Base-by-base conservation (phyloP, 805 yeast genomes). In the Starmerella davenportii region DNA sequence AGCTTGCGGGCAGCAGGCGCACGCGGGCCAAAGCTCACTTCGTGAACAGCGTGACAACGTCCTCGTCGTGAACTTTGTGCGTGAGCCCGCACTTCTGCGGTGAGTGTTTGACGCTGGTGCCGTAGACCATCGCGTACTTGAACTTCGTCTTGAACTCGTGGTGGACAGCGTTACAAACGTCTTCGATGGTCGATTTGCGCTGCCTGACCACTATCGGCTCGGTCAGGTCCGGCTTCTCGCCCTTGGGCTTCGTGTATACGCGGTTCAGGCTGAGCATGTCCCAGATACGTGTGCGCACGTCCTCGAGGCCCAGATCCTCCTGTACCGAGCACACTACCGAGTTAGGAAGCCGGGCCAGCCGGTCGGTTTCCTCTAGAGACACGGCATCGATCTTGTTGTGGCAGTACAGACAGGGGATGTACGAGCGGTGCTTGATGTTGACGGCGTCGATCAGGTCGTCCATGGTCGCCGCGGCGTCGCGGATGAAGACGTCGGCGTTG, bases 321-420 rank as follows among this genome's bases (percentile, higher is more conserved):
- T 80, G 93, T 57, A 95, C 92, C 20, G 93, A 79, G 73, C 85
- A 81, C 23, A 87, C 96, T 39, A 76, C 84, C 0, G 96, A 84
- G 57, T 87, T 75, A 32, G 95, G 95, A 52, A 76, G 79, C 47
- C 94, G 69, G 1, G 96, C 96, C 41, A 87, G 66, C 39, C 93
- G 63, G 57, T 90, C 95, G 37, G 82, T 81, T 56, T 87, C 98
- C 56, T 87, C 96, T 37, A 87, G 61, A 2, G 95, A 80, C 11
- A 87, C 95, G 0, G 95, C 87, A 56, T 87, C 98, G 35, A 87
- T 72, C 67, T 87, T 87, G 65, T 90, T 87, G 65, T 84, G 90
- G 19, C 81, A 94, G 53, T 90, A 87, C 21, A 87, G 66, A 58
- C 96, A 90, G 49, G 80, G 82, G 57, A 84, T 76, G 57, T 87